Evolutionary conservation across 345 rosid species (phyloP).

Genomic region (Ricinus communis): DNA sequence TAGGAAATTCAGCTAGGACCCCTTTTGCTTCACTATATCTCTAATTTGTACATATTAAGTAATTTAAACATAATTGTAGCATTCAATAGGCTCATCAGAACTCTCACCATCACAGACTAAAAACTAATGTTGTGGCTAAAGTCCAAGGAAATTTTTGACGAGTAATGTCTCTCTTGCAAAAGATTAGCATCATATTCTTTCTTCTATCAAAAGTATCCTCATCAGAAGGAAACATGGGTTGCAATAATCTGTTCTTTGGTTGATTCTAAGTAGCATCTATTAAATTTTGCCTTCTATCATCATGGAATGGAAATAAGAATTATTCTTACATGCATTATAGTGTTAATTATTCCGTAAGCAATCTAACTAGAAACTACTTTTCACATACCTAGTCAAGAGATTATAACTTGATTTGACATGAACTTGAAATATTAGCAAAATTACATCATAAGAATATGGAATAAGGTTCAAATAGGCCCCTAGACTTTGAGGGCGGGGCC

Average conservation of each 20-base stretch:
- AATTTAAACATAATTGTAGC: background rate
- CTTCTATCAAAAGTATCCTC: background rate
- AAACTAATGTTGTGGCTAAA: background rate
- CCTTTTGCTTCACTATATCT: background rate
- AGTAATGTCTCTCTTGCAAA: background rate
- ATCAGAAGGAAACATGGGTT: too few relatives aligned
- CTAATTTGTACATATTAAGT: background rate
- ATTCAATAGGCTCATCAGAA: background rate
- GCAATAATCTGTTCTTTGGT: too few relatives aligned
- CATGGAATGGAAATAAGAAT: too few relatives aligned
- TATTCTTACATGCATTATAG: too few relatives aligned
- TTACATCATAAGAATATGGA: background rate
- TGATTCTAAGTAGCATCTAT: background rate
- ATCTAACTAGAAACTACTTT: background rate
- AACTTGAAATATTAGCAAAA: too few relatives aligned
- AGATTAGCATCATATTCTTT: background rate
- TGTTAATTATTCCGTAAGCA: background rate
- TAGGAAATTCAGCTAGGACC: background rate
- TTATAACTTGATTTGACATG: background rate
- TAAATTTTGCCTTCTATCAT: too few relatives aligned
- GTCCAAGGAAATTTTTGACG: background rate
- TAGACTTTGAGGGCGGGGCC: too few relatives aligned
- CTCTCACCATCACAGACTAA: background rate
- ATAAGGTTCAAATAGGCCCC: too few relatives aligned
- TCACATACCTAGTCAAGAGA: background rate